Evolutionary conservation across 805 yeast species (phyloP), one percentile per base, ranked within the genome.

Genomic region (Hanseniaspora taiwanica): DNA sequence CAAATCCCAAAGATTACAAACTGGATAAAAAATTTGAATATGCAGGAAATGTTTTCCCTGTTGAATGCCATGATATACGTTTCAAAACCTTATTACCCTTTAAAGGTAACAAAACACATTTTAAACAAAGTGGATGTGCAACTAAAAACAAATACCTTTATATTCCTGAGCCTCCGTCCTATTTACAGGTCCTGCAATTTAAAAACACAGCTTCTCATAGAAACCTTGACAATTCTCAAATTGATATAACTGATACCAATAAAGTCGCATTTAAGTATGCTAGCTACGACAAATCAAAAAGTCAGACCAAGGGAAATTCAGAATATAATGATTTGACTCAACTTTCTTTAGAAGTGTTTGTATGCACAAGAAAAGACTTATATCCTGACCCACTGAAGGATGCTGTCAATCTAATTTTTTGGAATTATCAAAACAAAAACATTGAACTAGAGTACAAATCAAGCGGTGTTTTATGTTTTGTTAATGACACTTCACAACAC

Each of bases 311-410:
- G 63, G 47, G 58, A 52, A 40, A 66, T 66, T 4, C 65, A 53
- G 46, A 67, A 2, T 71, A 63, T 44, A 66, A 65, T 37, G 61
- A 68, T 20, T 51, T 86, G 50, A 66, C 79, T 0, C 65, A 74
- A n/a, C 58, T 86, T 25, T 63, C 71, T 5, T 46, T 84, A 40
- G 97, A 89, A 50, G 53, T 84, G 0, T 87, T 79, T 56, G 76
- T 72, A 0, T 69, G 69, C 35, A 70, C 80, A 0, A 54, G 74
- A n/a, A 67, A 57, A 0, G 63, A 59, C 6, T 55, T 63, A 9
- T 47, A 54, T 6, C 89, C 96, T 0, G 80, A 85, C 50, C 93
- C 96, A 0, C 42, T 49, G 3, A 34, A 47, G 1, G 94, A 89
- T 55, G 63, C 71, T 1, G 63, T 87, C 0, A 45, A 58, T 0